Evolutionary conservation across 2,329 filamentous ascomycete species (phyloP).

Genomic region (Hymenotorrendiella dingleyae): DNA sequence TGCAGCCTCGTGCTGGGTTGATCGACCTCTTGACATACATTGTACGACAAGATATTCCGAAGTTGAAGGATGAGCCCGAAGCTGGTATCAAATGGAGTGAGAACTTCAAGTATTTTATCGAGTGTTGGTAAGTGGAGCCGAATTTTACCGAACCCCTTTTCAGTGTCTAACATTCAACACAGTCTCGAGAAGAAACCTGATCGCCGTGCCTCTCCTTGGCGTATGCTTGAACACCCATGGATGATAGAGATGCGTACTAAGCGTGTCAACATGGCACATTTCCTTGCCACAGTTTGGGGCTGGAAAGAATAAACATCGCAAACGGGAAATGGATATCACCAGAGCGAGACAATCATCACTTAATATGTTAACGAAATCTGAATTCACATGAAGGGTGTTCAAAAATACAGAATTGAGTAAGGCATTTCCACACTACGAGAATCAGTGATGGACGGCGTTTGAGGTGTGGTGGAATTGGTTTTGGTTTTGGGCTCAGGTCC

Average conservation of each 20-base stretch:
- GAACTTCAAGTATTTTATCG: conserved; percentile 98
- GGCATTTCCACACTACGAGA: too few species aligned
- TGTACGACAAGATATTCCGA: conserved; percentile 89
- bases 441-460: too few species aligned
- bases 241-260: conserved; percentile 95
- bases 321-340: too few species aligned
- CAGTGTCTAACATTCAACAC: neutral
- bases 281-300: conserved; percentile 92
- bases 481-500: too few species aligned
- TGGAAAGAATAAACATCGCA: conserved; percentile 65
- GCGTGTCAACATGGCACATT: conserved; percentile 95
- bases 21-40: conserved; percentile 98
- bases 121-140: conserved; percentile 79
- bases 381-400: too few species aligned
- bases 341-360: too few species aligned
- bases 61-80: conserved; percentile 88
- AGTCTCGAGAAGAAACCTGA: conserved; percentile 91
- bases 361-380: too few species aligned
- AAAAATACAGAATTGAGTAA: too few species aligned
- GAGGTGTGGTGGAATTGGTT: too few species aligned
- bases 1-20: conserved; percentile 85
- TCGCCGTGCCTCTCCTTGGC: conserved; percentile 88
- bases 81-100: conserved; percentile 91
- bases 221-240: conserved; percentile 98
- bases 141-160: conserved; percentile 10